Conservation (phyloP, 2,329 filamentous ascomycete species). For the Talaromyces sp. region DNA sequence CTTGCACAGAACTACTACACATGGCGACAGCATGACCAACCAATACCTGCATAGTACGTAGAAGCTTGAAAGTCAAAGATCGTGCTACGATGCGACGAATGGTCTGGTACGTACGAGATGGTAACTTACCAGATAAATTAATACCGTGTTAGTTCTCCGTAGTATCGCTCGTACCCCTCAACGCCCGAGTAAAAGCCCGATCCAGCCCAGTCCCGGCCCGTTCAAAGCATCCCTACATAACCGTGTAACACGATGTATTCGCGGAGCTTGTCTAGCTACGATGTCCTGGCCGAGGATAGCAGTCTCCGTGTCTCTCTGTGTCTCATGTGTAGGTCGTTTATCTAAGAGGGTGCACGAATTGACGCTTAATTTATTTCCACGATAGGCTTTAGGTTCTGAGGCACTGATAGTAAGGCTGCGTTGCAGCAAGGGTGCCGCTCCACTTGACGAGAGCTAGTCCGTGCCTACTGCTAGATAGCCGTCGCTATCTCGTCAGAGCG, state of each 20-base stretch:
- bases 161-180: slow-evolving; percentile 3
- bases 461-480: slow-evolving; percentile 5
- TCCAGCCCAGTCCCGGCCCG: slow-evolving; percentile 8
- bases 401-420: slow-evolving; percentile 3
- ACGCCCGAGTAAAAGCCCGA: slow-evolving; percentile 15
- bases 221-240: slow-evolving; percentile 3
- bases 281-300: not conserved
- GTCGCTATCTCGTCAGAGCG: slow-evolving; percentile 3
- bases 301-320: not conserved
- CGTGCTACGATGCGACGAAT: not conserved
- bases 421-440: not conserved
- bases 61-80: not conserved
- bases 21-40: not conserved
- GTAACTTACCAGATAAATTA: slow-evolving; percentile 2
- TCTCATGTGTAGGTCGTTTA: not conserved
- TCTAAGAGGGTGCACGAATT: not conserved
- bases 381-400: not conserved
- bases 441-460: slow-evolving; percentile 6
- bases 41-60: not conserved
- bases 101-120: slow-evolving; percentile 5
- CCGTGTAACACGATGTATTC: slow-evolving; percentile 7
- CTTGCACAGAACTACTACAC: not conserved
- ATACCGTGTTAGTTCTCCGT: not conserved
- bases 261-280: not conserved
- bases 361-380: not conserved